Conservation (phyloP, 768 basidiomycete genomes). For the Thelephora ganbajun region DNA sequence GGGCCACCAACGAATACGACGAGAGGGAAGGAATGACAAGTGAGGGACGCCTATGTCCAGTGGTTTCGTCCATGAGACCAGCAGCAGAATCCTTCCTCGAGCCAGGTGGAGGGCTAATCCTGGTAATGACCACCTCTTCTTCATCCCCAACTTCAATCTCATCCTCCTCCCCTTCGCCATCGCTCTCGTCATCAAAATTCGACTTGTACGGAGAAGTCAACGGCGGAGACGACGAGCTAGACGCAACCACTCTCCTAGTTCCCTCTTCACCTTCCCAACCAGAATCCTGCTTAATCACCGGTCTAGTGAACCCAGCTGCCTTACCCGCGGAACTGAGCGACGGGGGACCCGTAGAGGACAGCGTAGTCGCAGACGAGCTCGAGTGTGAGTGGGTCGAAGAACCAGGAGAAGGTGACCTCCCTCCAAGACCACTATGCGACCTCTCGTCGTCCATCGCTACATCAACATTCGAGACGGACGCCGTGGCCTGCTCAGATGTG, state of each 20-base stretch:
- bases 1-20: too few species aligned
- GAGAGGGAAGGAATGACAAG: too few species aligned
- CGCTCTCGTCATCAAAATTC: too few species aligned
- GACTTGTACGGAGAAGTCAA: not conserved
- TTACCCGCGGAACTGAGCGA: not conserved
- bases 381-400: not conserved
- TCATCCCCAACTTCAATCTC: too few species aligned
- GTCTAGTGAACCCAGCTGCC: too few species aligned
- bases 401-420: not conserved
- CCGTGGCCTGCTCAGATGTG: not conserved
- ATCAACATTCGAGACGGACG: not conserved
- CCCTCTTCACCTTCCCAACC: not conserved
- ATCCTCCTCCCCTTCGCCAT: too few species aligned
- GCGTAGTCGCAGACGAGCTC: not conserved
- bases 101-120: too few species aligned
- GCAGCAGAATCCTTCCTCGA: too few species aligned
- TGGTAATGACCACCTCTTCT: too few species aligned
- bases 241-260: not conserved
- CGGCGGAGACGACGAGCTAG: not conserved
- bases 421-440: not conserved
- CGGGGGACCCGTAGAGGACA: not conserved
- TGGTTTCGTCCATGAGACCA: too few species aligned
- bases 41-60: too few species aligned
- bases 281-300: too few species aligned
- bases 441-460: not conserved